Evolutionary conservation across 345 rosid species (phyloP).

Genomic region (Brassica cretica): DNA sequence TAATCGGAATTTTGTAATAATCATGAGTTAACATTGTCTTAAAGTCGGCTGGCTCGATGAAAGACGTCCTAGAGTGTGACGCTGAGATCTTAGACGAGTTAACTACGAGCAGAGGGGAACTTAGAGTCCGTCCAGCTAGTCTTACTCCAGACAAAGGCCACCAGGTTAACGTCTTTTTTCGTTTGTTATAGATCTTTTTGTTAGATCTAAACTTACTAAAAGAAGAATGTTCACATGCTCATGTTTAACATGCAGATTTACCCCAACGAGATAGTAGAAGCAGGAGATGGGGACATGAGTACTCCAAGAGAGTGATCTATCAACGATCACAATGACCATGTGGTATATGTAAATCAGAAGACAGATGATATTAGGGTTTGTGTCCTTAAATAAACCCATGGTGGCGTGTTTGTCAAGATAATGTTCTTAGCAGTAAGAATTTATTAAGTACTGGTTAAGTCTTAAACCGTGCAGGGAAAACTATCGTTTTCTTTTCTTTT

Average conservation of each 20-base stretch:
- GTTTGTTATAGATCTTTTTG: background rate
- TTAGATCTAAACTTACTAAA: background rate
- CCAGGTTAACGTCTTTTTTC: constrained; percentile 19
- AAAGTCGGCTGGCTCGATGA: constrained; percentile 20
- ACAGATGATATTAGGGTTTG: background rate
- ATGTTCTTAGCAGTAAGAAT: background rate
- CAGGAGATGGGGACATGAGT: constrained; percentile 13
- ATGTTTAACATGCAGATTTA: constrained; percentile 27
- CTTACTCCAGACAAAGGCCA: constrained; percentile 33
- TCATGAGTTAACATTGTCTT: background rate
- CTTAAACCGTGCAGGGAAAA: constrained; percentile 12
- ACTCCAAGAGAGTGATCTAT: background rate
- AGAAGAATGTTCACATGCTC: background rate
- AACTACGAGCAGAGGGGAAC: constrained; percentile 80
- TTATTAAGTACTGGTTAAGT: background rate
- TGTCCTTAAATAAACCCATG: background rate
- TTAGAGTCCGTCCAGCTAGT: constrained; percentile 58
- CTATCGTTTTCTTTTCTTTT: background rate
- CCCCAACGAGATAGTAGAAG: constrained; percentile 14
- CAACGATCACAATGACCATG: background rate
- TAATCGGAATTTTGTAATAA: background rate
- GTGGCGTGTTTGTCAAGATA: constrained; percentile 5
- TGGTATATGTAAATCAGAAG: constrained; percentile 8
- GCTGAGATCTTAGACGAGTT: constrained; percentile 70
- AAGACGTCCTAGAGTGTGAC: constrained; percentile 19